Evolutionary conservation across 139 green algal genomes (phyloP), one percentile per base, ranked within the genome.

Genomic region (Ulvella scutata): DNA sequence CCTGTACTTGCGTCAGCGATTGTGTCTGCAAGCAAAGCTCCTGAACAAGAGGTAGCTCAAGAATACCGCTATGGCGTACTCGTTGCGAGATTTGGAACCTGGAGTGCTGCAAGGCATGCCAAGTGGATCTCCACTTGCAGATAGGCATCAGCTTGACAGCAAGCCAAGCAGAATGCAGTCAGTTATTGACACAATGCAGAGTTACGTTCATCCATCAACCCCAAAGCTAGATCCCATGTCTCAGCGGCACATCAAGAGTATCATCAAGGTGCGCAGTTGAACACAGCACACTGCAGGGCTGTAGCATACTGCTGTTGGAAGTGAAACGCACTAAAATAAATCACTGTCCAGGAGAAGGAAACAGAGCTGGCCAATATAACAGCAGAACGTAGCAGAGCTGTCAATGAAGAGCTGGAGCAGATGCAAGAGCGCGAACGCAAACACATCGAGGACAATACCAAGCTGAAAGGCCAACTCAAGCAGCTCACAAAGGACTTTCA

Each of bases 401-500:
- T 67, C n/a, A 26, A n/a, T 9, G 51, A 67, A 26, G n/a, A 67
- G 51, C 51, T 67, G 33, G 51, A 67, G 20, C 51, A 29, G 20
- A 10, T 26, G 33, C 51, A 67, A 67, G 51, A 67, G 17, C 51
- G 33, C 7, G 51, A 67, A 67, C 10, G 51, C 7, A 67, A 67
- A 23, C n/a, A 26, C 7, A 67, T 36, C n/a, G 51, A 67, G 4
- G 51, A 67, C 7, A 67, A 36, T 29, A 67, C 6, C 51, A 67
- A 67, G 17, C 51, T 67, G 51, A n/a, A 26, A 34, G 31, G n/a
- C 13, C 51, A 67, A 26, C 51, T 67, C 6, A 67, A 67, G 51
- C 51, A 67, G 51, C 51, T 67, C 51, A 67, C 51, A 6, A 67
- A 67, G 51, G 51, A 67, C 51, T 67, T 67, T 29, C 9, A 67